Percentiles rank a stretch among this genome's conserved stretches.
phyloP scores from a whole-genome alignment of 2,329 filamentous ascomycete genomes.

The Cryoendolithus antarcticus region DNA sequence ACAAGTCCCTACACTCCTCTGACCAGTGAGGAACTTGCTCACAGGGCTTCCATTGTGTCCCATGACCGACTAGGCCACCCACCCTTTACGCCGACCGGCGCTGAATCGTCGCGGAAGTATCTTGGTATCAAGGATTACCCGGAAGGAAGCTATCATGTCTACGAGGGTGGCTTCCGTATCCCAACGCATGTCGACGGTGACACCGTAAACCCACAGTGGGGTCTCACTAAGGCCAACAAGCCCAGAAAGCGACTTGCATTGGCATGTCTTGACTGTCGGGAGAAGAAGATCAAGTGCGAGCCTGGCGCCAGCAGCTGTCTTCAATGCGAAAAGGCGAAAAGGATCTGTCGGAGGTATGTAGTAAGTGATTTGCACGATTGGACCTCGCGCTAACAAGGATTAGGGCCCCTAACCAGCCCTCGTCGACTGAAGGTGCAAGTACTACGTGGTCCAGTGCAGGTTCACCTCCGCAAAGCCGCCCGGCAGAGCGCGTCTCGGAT shows the following conservation, averaged over 20 bases:
- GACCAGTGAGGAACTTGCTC: constrained; percentile 11
- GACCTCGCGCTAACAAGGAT: constrained; percentile 9
- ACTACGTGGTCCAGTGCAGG: constrained; percentile 8
- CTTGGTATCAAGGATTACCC: constrained; percentile 18
- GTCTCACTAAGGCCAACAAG: constrained; percentile 86
- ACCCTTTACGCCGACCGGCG: constrained; percentile 8
- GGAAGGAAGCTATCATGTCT: constrained; percentile 20
- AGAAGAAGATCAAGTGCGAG: constrained; percentile 97
- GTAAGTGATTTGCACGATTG: neutral
- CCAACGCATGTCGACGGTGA: constrained; percentile 59
- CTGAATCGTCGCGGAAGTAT: constrained; percentile 20
- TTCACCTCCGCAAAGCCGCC: constrained; percentile 10
- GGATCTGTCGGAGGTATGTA: constrained; percentile 64
- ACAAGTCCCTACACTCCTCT: constrained; percentile 15
- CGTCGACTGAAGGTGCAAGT: constrained; percentile 13
- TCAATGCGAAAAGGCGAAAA: constrained; percentile 84
- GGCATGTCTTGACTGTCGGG: constrained; percentile 82
- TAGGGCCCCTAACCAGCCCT: constrained; percentile 17
- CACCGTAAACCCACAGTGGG: constrained; percentile 81
- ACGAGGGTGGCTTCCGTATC: constrained; percentile 21
- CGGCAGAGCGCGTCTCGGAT: neutral
- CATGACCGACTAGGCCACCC: constrained; percentile 10
- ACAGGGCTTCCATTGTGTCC: constrained; percentile 9
- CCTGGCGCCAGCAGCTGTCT: constrained; percentile 77
- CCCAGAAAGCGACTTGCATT: constrained; percentile 82